Base-by-base conservation (phyloP, 352 stramenopile genomes). In the Phytophthora capsici region DNA sequence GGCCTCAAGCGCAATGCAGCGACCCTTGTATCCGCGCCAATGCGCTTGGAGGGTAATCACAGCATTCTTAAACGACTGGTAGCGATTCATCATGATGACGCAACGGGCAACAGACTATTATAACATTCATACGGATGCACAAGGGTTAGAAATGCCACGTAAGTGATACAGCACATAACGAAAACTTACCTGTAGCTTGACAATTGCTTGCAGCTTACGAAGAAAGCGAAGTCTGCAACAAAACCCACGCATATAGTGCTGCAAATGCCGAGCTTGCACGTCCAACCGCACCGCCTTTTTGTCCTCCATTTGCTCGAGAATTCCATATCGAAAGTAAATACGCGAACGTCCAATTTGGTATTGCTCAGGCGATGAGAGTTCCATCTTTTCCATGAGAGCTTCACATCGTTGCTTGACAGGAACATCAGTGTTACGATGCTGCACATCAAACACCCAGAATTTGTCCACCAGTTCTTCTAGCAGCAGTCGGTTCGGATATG, bases 401-500 rank as follows among this genome's bases (percentile, higher is more conserved):
- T 89, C 51, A 36, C 84, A 90, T 16, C 73, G 72, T 14, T 83
- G 65, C 17, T 78, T 78, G 16, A 84, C 32, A 16, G 79, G 26
- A 38, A 84, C 57, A 54, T 85, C 66, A 1, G 61, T 77, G 23
- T 80, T 77, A 32, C 68, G 52, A 25, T 81, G 51, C 43, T 70
- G 54, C 25, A 65, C 69, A 58, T 73, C 78, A 53, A 93, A 92
- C 23, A 91, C 79, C 75, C 88, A 90, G 51, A 92, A 95, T 25
- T 89, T 93, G 37, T 90, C 84, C 9, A 93, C 59, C 8, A 95
- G 28, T 37, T 93, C 85, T 50, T 93, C 71, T 48, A 99, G 90
- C 34, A 84, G 78, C 19, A 99, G 74, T 32, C 98, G 94, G 61
- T 99, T 97, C 34, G 97, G 97, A 71, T 99, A 99, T 20, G 97